A percentile compares a stretch with the other conserved stretches of the same genome.
Conservation (phyloP, 352 stramenopile genomes). For the Albugo laibachii region DNA sequence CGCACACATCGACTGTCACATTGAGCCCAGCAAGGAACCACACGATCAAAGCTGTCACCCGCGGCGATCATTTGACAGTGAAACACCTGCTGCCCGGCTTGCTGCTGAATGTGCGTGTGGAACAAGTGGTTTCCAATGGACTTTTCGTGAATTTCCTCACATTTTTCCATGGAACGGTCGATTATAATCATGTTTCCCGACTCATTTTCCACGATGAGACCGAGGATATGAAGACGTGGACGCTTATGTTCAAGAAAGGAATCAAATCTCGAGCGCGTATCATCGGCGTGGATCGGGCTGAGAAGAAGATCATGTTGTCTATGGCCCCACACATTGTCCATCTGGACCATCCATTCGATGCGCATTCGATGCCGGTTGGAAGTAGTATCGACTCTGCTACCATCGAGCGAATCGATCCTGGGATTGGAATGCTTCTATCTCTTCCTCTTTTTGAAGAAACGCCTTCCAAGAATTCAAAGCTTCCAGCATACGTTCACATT, state of each 20-base stretch:
- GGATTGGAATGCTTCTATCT: conserved; percentile 76
- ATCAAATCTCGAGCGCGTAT: conserved; percentile 75
- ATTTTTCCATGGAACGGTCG: conserved; percentile 73
- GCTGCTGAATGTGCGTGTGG: conserved; percentile 84
- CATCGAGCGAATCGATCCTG: conserved; percentile 66
- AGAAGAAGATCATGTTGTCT: conserved; percentile 61
- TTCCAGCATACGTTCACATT: conserved; percentile 76
- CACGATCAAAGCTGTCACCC: conserved; percentile 56
- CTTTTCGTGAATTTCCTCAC: conserved; percentile 77
- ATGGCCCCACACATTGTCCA: conserved; percentile 80
- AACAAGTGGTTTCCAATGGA: conserved; percentile 74
- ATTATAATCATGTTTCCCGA: conserved; percentile 77
- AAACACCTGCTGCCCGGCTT: conserved; percentile 82
- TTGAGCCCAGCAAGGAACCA: conserved; percentile 42
- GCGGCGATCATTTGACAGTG: conserved; percentile 70
- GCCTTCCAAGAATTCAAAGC: background rate
- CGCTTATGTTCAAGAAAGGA: conserved; percentile 53
- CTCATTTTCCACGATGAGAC: conserved; percentile 5
- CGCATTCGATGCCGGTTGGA: conserved; percentile 21
- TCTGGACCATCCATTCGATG: conserved; percentile 31
- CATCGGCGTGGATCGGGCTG: conserved; percentile 47
- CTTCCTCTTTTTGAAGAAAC: conserved; percentile 11
- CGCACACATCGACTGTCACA: conserved; percentile 50
- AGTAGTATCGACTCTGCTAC: conserved; percentile 47
- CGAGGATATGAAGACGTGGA: conserved; percentile 51